Base-by-base conservation (phyloP, 139 green algal species). In the Chlamydomonas sp. region DNA sequence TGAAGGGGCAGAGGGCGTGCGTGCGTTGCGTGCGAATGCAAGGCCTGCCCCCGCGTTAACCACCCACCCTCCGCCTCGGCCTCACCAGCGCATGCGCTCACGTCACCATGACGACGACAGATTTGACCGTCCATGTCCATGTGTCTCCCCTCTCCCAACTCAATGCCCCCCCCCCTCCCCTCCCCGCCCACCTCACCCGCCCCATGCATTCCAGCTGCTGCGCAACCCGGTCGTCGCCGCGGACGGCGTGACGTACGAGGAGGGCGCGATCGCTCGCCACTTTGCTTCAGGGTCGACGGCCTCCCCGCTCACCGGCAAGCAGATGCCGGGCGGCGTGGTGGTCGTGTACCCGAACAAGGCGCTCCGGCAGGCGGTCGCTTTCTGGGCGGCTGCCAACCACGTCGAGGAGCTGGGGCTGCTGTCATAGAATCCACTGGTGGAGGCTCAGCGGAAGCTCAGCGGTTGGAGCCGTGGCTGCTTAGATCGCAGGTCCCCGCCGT, bases 171-270 rank as follows among this genome's bases (percentile, higher is more conserved):
- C n/a, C n/a, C n/a, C n/a, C n/a, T n/a, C n/a, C n/a, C n/a, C n/a
- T n/a, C n/a, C n/a, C n/a, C n/a, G n/a, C n/a, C n/a, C n/a, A n/a
- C n/a, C n/a, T n/a, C n/a, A n/a, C n/a, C n/a, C n/a, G n/a, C n/a
- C n/a, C n/a, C n/a, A n/a, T n/a, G n/a, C n/a, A 24, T 66, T 34
- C 33, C 59, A 69, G 68, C n/a, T 79, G 8, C 65, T 76, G 28
- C 49, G 48, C 2, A 61, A 79, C 38, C 74, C 74, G 5, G 74
- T 79, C 58, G 69, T 79, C n/a, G 74, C 74, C 1, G 49, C 69
- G 6, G 74, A 79, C 43, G 74, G 74, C 20, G 54, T 76, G n/a
- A 79, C 68, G 6, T 79, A 79, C 49, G 74, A 79, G 69, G 57
- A 69, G 1, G 61, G 58, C n/a, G 74, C 74, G 22, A 70, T 79